Base-by-base conservation (phyloP, 2,329 filamentous ascomycete species). In the Cytospora piceae region DNA sequence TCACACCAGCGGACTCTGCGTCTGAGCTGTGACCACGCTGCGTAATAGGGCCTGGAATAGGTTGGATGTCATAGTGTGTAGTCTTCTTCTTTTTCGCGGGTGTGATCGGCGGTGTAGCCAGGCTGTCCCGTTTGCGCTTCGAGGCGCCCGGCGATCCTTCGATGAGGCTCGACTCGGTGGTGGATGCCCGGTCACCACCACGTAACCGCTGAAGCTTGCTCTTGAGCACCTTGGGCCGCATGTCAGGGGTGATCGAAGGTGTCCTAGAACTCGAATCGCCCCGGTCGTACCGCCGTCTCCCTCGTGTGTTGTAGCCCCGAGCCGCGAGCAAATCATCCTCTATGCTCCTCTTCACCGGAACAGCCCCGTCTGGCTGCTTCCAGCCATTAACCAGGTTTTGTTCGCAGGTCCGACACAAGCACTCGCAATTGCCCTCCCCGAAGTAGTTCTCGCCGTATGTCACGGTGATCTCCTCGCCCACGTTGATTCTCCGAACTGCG, bases 401-500 rank as follows among this genome's bases (percentile, higher is more conserved):
- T 78, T 99, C 95, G 76, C 95, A 99, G 0, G 91, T 95, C 71
- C 85, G 85, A 76, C 95, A 99, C 1, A 99, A 81, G 74, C 95
- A 99, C 74, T 99, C 95, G 76, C 93, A 94, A 71, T 99, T 99
- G 75, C 94, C 88, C 54, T 93, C 89, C 2, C 95, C 95, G 79
- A 99, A 99, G 76, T 99, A 99, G 74, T 92, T 93, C 22, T 96
- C 93, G 29, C 94, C 93, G 73, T 99, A 99, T 0, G 90, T 94
- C 0, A 99, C 95, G 0, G 95, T 99, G 67, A 99, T 96, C 76
- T 99, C 95, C 67, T 99, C 94, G 4, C 94, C 95, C 0, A 90
- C 82, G 14, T 90, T 86, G 68, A 99, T 98, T 66, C 94, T 85
- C 70, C 89, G 87, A 39, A 88, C 87, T 3, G 95, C 93, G 58